A percentile compares a stretch with the other conserved stretches of the same genome.
These are phyloP conservation scores for Panicum miliaceum DNA, from an alignment of 176 grass and related monocot genomes.

Conservation along the genomic window DNA sequence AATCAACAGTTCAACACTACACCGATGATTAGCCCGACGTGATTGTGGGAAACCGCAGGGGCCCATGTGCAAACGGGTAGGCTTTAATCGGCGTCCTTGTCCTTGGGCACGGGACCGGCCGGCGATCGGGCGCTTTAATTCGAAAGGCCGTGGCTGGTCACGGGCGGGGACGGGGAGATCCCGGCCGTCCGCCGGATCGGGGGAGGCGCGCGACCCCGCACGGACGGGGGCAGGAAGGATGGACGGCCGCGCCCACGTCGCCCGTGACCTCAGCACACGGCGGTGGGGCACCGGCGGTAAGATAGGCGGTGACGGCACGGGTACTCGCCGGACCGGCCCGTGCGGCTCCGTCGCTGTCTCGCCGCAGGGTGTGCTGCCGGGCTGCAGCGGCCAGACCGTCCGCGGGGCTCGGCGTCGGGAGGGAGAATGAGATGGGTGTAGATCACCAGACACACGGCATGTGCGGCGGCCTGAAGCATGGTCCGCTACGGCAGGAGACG, in stretches of 20 bases:
- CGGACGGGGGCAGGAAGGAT: slow-evolving; percentile 12
- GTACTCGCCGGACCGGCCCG: slow-evolving; percentile 27
- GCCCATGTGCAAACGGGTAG: background rate
- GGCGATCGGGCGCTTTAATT: slow-evolving; percentile 31
- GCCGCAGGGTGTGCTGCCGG: slow-evolving; percentile 20
- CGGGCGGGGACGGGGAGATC: background rate
- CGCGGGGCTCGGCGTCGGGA: background rate
- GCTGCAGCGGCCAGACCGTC: background rate
- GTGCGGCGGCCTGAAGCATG: background rate
- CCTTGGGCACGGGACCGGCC: slow-evolving; percentile 19
- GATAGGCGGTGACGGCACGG: slow-evolving; percentile 38
- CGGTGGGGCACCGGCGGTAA: background rate
- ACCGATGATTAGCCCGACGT: background rate
- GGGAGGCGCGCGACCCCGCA: background rate
- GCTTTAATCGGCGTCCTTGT: slow-evolving; percentile 36
- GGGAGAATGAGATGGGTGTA: background rate
- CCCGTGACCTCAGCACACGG: background rate
- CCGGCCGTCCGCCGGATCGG: slow-evolving; percentile 8
- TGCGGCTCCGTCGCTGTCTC: slow-evolving; percentile 40
- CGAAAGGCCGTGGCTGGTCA: slow-evolving; percentile 48
- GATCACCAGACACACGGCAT: slow-evolving; percentile 4
- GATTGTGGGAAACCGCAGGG: background rate
- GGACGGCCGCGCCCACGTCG: background rate
- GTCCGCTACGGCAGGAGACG: background rate
- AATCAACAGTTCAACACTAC: background rate